Evolutionary conservation across 2,329 filamentous ascomycete genomes (phyloP).

Genomic region (Botrytis galanthina): DNA sequence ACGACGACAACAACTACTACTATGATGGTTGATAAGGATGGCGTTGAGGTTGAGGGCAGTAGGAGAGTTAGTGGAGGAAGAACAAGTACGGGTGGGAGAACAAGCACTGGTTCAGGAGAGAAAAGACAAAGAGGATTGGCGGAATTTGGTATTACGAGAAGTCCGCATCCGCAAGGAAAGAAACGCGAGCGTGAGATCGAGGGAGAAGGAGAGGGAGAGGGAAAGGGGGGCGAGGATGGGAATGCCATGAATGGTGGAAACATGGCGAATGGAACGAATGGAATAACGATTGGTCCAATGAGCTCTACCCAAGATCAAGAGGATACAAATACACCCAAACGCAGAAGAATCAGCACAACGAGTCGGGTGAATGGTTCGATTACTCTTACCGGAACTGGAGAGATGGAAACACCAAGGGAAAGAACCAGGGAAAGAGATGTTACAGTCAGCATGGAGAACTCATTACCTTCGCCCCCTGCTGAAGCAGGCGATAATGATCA

Average conservation of each 20-base stretch:
- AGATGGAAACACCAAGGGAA: background rate
- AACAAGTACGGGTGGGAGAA: background rate
- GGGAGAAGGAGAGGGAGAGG: background rate
- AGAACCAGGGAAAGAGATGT: constrained; percentile 1
- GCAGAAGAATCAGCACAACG: background rate
- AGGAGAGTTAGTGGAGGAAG: constrained; percentile 5
- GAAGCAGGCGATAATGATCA: constrained; percentile 1
- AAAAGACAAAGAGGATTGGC: constrained; percentile 14
- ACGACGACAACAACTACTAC: background rate
- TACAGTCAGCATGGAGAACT: constrained; percentile 10
- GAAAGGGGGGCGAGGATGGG: background rate
- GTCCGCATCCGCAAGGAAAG: background rate
- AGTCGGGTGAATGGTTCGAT: constrained; percentile 2
- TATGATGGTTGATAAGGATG: constrained; percentile 2
- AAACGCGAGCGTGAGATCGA: background rate
- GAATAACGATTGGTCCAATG: background rate
- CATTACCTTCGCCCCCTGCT: background rate
- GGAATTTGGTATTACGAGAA: constrained; percentile 12
- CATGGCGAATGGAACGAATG: background rate
- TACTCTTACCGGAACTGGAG: background rate
- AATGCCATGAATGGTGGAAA: background rate
- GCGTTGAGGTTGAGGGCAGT: background rate
- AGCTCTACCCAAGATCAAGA: background rate
- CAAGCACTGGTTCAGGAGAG: background rate
- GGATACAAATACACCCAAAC: background rate